These are phyloP conservation scores for Lachnellula willkommii DNA, from an alignment of 2,329 filamentous ascomycete genomes.

Conservation along the genomic window DNA sequence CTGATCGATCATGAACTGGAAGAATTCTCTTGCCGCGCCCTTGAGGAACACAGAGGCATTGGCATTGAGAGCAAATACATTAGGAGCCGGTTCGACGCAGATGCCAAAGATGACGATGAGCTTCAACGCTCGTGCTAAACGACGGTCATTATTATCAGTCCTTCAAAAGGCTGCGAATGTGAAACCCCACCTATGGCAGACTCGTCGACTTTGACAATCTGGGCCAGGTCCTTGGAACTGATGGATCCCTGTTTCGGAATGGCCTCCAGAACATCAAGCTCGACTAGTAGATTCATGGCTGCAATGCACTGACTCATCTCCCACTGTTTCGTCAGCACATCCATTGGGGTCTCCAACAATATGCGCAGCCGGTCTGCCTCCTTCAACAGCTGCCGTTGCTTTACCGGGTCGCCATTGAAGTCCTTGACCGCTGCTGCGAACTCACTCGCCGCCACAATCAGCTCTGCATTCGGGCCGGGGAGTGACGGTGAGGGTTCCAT, in stretches of 20 bases:
- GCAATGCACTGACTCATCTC: constrained; percentile 12
- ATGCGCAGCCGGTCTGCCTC: constrained; percentile 6
- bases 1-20: constrained; percentile 16
- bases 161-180: too few species aligned
- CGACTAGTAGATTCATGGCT: constrained; percentile 13
- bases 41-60: constrained; percentile 14
- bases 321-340: constrained; percentile 17
- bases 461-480: constrained; percentile 11
- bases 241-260: constrained; percentile 13
- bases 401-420: constrained; percentile 13
- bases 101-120: too few species aligned
- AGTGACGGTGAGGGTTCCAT: background rate
- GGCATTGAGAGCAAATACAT: constrained; percentile 14
- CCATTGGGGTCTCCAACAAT: constrained; percentile 17
- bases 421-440: constrained; percentile 16
- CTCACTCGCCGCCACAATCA: constrained; percentile 14
- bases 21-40: constrained; percentile 13
- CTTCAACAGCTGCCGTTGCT: constrained; percentile 8
- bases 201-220: constrained; percentile 11
- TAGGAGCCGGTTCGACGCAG: too few species aligned
- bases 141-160: too few species aligned
- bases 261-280: constrained; percentile 5
- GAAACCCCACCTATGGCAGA: too few species aligned
- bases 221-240: constrained; percentile 12
- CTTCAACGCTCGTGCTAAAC: too few species aligned